Base-by-base conservation (phyloP, 257 asterid genomes). In the Salvia hispanica region DNA sequence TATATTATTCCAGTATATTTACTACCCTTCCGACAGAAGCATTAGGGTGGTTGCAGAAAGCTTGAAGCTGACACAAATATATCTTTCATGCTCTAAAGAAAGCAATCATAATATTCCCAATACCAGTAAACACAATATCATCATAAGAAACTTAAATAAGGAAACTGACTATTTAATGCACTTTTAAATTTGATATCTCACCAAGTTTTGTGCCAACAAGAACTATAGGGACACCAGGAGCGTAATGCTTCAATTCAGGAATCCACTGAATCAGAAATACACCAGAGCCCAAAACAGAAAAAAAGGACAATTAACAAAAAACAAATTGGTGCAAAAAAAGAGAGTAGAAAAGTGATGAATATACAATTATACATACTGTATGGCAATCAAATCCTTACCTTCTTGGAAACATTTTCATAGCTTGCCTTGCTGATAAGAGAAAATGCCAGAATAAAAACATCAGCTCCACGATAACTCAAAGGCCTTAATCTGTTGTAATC, bases 171-270 rank as follows among this genome's bases (percentile, higher is more conserved):
- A 9, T 25, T 51, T 16, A 3, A 40, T 40, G 45, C 45, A 58
- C 47, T 69, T 46, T 15, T 53, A 70, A 60, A 66, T 34, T 37
- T 64, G 67, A 67, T 11, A 58, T 71, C 85, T 78, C 65, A 87
- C 95, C 95, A 58, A 87, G 85, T 79, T 87, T 87, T 50, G 95
- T 87, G 66, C 95, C 95, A 76, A 87, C 95, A 46, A 87, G 95
- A 67, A 85, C 95, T 67, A 87, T 83, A 62, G 95, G 95, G 69
- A 85, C 91, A 47, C 85, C 88, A 64, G 95, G 95, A 46, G 95
- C 91, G 58, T 85, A 87, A 80, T 83, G 95, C 82, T 83, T 83
- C 83, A 87, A 81, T 72, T 87, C 95, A 9, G 95, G 89, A 77
- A 87, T 87, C 95, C 95, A 87, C 91, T 87, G 85, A 55, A 74